These are phyloP conservation scores for Pyricularia grisea DNA, from an alignment of 2,329 filamentous ascomycete genomes.

Conservation along the genomic window DNA sequence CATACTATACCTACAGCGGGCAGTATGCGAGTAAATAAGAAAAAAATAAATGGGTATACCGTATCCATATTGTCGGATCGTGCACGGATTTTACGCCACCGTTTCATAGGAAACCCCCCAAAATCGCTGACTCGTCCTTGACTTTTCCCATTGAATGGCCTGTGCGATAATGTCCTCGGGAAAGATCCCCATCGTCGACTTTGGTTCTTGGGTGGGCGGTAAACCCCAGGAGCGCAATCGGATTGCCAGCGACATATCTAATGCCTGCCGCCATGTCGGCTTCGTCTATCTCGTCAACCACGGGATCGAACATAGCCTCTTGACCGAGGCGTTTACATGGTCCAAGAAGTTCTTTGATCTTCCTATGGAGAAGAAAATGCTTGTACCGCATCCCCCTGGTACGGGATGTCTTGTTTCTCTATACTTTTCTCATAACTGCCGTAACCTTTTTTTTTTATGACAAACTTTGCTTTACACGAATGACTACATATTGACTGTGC, in stretches of 20 bases:
- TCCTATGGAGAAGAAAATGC: not conserved
- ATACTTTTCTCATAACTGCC: not conserved
- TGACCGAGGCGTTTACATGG: constrained; percentile 7
- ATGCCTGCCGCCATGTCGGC: constrained; percentile 16
- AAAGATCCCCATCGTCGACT: constrained; percentile 8
- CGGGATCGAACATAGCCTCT: constrained; percentile 13
- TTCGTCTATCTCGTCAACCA: constrained; percentile 24
- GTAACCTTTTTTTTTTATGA: not conserved
- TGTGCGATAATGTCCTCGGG: not conserved
- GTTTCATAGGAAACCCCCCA: not conserved
- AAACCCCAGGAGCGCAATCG: not conserved
- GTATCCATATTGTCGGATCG: not conserved
- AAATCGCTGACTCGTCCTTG: not conserved
- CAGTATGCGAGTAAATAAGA: no score
- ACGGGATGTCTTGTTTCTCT: not conserved
- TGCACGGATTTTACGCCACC: not conserved
- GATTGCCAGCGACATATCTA: constrained; percentile 10
- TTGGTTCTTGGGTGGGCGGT: constrained; percentile 1
- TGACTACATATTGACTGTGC: not conserved
- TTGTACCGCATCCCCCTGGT: constrained; percentile 4
- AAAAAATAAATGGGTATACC: not conserved
- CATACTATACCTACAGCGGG: no score
- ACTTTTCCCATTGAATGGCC: not conserved
- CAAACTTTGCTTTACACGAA: not conserved
- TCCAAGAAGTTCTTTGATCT: not conserved